Conservation (phyloP, 2,329 filamentous ascomycete species). For the Parafenestella ontariensis region DNA sequence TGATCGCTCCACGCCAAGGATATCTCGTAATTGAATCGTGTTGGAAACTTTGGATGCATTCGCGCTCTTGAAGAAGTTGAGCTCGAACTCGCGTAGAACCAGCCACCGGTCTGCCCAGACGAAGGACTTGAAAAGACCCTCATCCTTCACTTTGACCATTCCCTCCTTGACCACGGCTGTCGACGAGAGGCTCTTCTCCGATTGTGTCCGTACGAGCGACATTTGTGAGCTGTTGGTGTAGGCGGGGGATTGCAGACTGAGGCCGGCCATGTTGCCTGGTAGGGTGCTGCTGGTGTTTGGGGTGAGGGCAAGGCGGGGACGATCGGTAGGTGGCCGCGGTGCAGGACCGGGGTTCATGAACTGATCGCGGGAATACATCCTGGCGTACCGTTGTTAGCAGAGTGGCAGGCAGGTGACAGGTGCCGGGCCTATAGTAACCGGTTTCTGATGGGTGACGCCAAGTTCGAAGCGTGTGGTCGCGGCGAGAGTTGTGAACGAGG, state of each 20-base stretch:
- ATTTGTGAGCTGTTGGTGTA: slow-evolving; percentile 46
- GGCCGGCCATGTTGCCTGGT: slow-evolving; percentile 78
- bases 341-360: slow-evolving; percentile 99
- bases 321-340: slow-evolving; percentile 73
- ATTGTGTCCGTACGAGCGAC: slow-evolving; percentile 51
- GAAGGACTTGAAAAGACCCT: slow-evolving; percentile 81
- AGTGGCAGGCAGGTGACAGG: slow-evolving; percentile 2
- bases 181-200: slow-evolving; percentile 48
- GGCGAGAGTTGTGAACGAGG: slow-evolving; percentile 1
- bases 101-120: slow-evolving; percentile 90
- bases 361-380: slow-evolving; percentile 67
- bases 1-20: slow-evolving; percentile 87
- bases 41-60: slow-evolving; percentile 82
- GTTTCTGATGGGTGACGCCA: slow-evolving; percentile 1
- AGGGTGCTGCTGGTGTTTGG: slow-evolving; percentile 72
- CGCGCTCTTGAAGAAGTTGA: slow-evolving; percentile 94
- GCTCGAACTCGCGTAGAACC: slow-evolving; percentile 87
- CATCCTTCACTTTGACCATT: slow-evolving; percentile 88
- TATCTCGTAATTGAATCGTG: slow-evolving; percentile 83
- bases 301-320: slow-evolving; percentile 78
- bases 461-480: background rate
- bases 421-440: background rate
- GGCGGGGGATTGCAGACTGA: slow-evolving; percentile 72
- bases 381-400: slow-evolving; percentile 39
- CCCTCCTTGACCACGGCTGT: slow-evolving; percentile 64